Base-by-base conservation (phyloP, 192 early-diverging fungal genomes). In the Podila minutissima region DNA sequence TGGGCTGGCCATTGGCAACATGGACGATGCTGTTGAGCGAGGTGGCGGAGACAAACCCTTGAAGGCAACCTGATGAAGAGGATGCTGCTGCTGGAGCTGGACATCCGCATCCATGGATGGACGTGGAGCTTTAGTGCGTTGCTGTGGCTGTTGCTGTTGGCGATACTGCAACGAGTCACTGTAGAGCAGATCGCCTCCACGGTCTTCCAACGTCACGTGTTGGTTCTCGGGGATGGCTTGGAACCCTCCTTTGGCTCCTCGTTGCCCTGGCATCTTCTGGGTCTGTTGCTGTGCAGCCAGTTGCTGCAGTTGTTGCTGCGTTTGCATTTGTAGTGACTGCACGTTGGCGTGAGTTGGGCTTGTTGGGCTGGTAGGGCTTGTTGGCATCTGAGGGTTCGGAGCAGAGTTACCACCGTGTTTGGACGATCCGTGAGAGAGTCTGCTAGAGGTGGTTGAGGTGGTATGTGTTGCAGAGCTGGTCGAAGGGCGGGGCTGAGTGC, bases 1-100 rank as follows among this genome's bases (percentile, higher is more conserved):
- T 15, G 53, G 26, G 26, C 26, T 61, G 59, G 59, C 24, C 28
- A 26, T 26, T 26, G 17, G 22, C 17, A 26, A 19, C 59, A 24
- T 19, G 8, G 59, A 26, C 9, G 59, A 33, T 26, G 29, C 17
- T 17, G 59, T 33, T 19, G 66, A 57, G 0, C 77, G 48, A 13
- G 77, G 77, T 53, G 77, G 77, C n/a, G 77, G 77, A 0, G 77
- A 81, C 19, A 81, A 67, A 20, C 77, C 77, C 32, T 72, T 81
- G 67, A 65, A 81, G 3, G 77, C 70, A 19, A 73, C 71, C 28
- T 64, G 66, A 32, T 72, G 77, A 19, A 73, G 33, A 17, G 71
- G 71, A 57, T 81, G 71, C 33, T 81, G 77, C 46, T 79, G 76
- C 29, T 72, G 76, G 38, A 79, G 69, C 29, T 79, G 70, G 13